phyloP scores from a whole-genome alignment of 2,329 filamentous ascomycete species.

The Dothideomycetes sp. region DNA sequence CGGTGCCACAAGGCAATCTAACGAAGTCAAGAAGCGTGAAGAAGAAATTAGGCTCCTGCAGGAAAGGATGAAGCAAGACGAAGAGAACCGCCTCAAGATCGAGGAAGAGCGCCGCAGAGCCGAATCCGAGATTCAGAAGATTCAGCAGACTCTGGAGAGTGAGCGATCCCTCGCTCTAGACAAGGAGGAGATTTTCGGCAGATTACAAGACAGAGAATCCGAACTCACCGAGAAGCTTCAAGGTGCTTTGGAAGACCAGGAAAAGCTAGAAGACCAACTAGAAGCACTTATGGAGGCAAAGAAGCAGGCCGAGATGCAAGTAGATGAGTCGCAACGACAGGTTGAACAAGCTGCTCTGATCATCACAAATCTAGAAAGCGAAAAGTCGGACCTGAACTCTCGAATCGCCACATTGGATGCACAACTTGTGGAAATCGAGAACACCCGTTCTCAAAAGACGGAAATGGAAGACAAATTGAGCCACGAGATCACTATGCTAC shows the following conservation, averaged over 20 bases:
- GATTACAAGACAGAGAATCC: constrained; percentile 82
- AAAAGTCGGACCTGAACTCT: constrained; percentile 66
- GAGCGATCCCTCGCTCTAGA: constrained; percentile 92
- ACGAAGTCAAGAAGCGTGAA: constrained; percentile 90
- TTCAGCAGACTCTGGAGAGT: constrained; percentile 90
- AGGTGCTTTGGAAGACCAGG: constrained; percentile 87
- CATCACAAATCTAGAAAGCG: constrained; percentile 74
- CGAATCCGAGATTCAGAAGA: constrained; percentile 75
- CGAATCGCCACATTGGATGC: constrained; percentile 61
- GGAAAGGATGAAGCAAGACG: constrained; percentile 69
- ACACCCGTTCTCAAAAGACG: constrained; percentile 62
- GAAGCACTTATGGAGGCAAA: constrained; percentile 83
- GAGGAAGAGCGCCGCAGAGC: constrained; percentile 87
- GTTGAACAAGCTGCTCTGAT: constrained; percentile 86
- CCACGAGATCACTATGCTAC: constrained; percentile 81
- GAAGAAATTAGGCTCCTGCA: constrained; percentile 85
- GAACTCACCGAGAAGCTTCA: constrained; percentile 90
- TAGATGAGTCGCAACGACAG: constrained; percentile 68
- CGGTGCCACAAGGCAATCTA: constrained; percentile 81
- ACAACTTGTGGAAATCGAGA: constrained; percentile 61
- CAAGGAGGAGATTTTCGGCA: constrained; percentile 97
- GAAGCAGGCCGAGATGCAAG: constrained; percentile 76
- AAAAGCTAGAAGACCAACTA: constrained; percentile 84
- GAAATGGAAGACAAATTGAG: constrained; percentile 66
- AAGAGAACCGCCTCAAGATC: constrained; percentile 63